Evolutionary conservation across 129 eudicot genomes (phyloP).

Genomic region (Pittosporum tobira): DNA sequence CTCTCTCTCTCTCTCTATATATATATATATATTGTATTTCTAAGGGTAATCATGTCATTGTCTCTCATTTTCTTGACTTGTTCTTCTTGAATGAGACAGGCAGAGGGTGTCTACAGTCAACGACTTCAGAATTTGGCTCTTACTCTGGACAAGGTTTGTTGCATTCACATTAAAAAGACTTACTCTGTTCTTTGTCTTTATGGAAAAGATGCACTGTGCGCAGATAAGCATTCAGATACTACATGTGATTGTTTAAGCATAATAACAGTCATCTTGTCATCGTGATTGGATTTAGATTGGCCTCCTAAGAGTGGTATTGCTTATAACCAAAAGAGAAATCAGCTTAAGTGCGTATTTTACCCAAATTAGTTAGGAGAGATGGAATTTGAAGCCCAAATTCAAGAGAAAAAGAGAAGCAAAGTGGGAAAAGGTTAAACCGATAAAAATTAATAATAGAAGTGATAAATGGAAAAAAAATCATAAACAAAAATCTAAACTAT

Average conservation of each 20-base stretch:
- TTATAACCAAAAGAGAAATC: no score
- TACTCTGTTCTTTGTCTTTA: background rate
- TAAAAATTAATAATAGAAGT: no score
- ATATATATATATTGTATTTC: no score
- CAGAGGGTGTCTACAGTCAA: conserved; percentile 96
- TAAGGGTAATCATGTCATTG: background rate
- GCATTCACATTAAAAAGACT: background rate
- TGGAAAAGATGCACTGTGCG: background rate
- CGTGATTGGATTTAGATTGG: background rate
- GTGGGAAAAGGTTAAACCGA: no score
- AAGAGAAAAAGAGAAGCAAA: no score
- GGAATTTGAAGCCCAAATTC: no score
- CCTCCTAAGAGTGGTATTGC: background rate
- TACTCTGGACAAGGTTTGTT: conserved; percentile 83
- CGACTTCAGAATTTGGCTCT: conserved; percentile 98
- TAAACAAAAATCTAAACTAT: no score
- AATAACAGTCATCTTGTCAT: background rate
- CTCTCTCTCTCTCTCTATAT: conserved; percentile 1
- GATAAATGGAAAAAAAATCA: no score
- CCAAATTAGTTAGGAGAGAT: no score
- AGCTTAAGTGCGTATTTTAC: no score
- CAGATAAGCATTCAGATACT: background rate
- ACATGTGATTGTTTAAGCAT: background rate
- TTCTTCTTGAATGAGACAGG: conserved; percentile 33
- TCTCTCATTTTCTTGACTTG: background rate